Evolutionary conservation across 768 basidiomycete genomes (phyloP), one percentile per base, ranked within the genome.

Genomic region (Kwoniella shandongensis): DNA sequence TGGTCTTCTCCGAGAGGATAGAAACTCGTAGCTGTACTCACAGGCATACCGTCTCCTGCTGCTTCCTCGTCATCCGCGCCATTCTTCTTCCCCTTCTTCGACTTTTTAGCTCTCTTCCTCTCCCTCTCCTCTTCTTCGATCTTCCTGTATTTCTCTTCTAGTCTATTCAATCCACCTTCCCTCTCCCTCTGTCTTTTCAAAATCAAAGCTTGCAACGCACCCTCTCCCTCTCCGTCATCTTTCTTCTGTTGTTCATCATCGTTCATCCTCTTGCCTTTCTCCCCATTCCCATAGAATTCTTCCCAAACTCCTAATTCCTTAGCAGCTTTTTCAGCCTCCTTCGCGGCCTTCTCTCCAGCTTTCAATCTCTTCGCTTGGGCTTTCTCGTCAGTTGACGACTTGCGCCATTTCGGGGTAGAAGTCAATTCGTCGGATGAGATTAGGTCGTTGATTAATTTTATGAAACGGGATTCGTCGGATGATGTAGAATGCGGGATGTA

Each of bases 221-320:
- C 66, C 32, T 47, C 66, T 13, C 45, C 61, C 12, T 36, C 62
- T 29, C 42, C 59, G 52, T 65, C 52, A 57, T 55, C 60, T 54
- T 65, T 63, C 11, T 59, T 69, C 35, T 90, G 89, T 51, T 87
- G 83, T 73, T 79, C 88, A 89, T 75, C 88, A 86, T 59, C 70
- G 18, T 62, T 66, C 55, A 76, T 77, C 8, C 88, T 84, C 76
- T 90, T 91, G 51, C 89, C 84, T 73, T 94, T 93, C 79, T 89
- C 88, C 72, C 90, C 88, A 72, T 85, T 86, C 25, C 76, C 76
- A 46, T 73, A 77, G 49, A 78, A 77, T 59, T 77, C 77, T 18
- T 96, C 91, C 90, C 91, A 93, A 10, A 96, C 88, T 2, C 91
- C 92, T 15, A 97, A 77, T 61, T 90, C 89, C 64, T 85, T 89